phyloP scores from a whole-genome alignment of 345 rosid genomes.

The Turnera subulata region DNA sequence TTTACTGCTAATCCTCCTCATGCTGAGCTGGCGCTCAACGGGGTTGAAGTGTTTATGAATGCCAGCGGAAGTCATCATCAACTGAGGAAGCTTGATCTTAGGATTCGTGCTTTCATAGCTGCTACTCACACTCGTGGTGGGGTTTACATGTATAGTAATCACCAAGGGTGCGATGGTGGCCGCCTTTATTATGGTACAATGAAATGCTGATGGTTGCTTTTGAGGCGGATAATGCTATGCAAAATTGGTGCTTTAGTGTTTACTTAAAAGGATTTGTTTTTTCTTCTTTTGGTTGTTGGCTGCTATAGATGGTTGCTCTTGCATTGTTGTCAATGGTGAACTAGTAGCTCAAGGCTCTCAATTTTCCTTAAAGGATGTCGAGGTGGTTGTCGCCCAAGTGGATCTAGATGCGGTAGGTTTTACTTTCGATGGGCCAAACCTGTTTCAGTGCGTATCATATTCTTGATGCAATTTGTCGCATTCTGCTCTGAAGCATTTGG shows the following conservation, averaged over 20 bases:
- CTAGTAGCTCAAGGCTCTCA: constrained; percentile 90
- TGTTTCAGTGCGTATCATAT: background rate
- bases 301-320: constrained; percentile 86
- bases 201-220: background rate
- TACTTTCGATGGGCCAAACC: background rate
- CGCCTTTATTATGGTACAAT: constrained; percentile 86
- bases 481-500: no score
- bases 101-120: constrained; percentile 65
- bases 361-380: constrained; percentile 86
- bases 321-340: constrained; percentile 79
- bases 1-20: constrained; percentile 79
- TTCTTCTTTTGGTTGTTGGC: constrained; percentile 4
- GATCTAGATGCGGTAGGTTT: constrained; percentile 84
- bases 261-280: background rate
- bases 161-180: constrained; percentile 95
- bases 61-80: constrained; percentile 99
- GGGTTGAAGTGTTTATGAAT: constrained; percentile 94
- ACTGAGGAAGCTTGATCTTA: constrained; percentile 75
- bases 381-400: constrained; percentile 79
- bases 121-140: constrained; percentile 89
- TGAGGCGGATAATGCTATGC: background rate
- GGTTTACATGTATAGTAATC: constrained; percentile 96
- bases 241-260: background rate
- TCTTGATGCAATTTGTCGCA: background rate
- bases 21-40: constrained; percentile 91